Evolutionary conservation across 768 basidiomycete genomes (phyloP).

Genomic region (Leccinum imitatum): DNA sequence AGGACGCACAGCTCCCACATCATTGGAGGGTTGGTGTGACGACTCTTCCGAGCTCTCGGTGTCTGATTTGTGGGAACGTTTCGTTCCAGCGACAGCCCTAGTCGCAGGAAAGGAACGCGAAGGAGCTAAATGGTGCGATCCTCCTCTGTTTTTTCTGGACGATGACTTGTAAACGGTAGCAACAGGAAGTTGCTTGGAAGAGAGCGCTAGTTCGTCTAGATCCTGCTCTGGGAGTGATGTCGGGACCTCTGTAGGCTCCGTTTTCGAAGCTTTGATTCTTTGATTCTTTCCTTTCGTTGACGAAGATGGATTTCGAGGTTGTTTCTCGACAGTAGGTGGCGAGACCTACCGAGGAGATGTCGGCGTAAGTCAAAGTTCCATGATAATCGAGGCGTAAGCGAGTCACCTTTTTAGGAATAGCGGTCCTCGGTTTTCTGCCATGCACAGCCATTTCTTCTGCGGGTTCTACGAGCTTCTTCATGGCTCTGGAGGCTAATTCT

Average conservation of each 20-base stretch:
- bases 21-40: conserved; percentile 24
- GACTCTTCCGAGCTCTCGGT: conserved; percentile 24
- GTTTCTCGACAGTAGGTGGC: conserved; percentile 3
- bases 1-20: conserved; percentile 25
- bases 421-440: conserved; percentile 7
- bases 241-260: conserved; percentile 43
- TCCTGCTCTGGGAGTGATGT: conserved; percentile 64
- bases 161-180: not conserved
- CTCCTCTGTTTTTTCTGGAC: conserved; percentile 8
- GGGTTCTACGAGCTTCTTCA: conserved; percentile 4
- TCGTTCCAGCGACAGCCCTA: conserved; percentile 16
- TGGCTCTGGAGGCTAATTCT: conserved; percentile 24
- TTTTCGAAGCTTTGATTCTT: conserved; percentile 14
- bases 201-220: conserved; percentile 14
- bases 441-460: not conserved
- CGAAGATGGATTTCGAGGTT: conserved; percentile 10
- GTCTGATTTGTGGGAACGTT: conserved; percentile 26
- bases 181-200: conserved; percentile 11
- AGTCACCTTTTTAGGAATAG: conserved; percentile 20
- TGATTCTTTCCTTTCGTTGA: conserved; percentile 11
- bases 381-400: not conserved
- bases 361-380: not conserved
- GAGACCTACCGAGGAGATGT: conserved; percentile 6
- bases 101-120: conserved; percentile 4
- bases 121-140: conserved; percentile 1